A percentile compares a stretch with the other conserved stretches of the same genome.
phyloP scores from a whole-genome alignment of 2,329 filamentous ascomycete species.

The Penicillium hordei region DNA sequence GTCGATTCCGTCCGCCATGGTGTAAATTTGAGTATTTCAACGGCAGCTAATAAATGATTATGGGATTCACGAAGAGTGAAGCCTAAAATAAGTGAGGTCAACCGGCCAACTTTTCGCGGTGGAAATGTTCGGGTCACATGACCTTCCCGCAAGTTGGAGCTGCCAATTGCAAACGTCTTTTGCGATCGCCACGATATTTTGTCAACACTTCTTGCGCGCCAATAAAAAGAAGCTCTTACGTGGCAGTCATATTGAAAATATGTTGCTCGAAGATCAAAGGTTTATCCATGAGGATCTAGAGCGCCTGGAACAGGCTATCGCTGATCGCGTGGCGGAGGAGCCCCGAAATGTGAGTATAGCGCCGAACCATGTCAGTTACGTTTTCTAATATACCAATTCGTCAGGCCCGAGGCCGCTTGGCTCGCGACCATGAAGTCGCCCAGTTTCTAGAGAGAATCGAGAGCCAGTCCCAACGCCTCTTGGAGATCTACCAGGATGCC shows the following conservation, averaged over 20 bases:
- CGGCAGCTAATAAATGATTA: constrained; percentile 10
- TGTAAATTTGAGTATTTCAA: constrained; percentile 36
- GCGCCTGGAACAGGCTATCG: constrained; percentile 88
- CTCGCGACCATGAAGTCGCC: constrained; percentile 87
- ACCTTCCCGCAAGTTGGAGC: constrained; percentile 22
- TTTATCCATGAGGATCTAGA: constrained; percentile 96
- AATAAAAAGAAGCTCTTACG: neutral
- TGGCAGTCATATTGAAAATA: constrained; percentile 31
- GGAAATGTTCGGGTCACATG: constrained; percentile 22
- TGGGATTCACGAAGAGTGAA: constrained; percentile 11
- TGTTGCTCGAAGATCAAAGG: constrained; percentile 91
- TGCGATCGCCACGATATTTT: constrained; percentile 1
- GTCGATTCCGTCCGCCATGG: constrained; percentile 91
- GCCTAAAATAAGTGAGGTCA: constrained; percentile 5
- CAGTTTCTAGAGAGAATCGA: constrained; percentile 86
- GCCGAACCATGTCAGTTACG: constrained; percentile 3
- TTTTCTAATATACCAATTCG: constrained; percentile 21
- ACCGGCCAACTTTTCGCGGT: constrained; percentile 26
- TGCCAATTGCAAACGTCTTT: constrained; percentile 15
- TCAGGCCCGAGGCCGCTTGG: constrained; percentile 82
- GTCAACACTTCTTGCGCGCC: constrained; percentile 8
- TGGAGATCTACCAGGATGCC: constrained; percentile 81
- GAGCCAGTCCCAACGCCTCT: constrained; percentile 74
- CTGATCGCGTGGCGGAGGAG: constrained; percentile 84
- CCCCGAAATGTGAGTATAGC: constrained; percentile 71